Base-by-base conservation (phyloP, 1,284 basidiomycete genomes). In the Ganoderma multipileum region DNA sequence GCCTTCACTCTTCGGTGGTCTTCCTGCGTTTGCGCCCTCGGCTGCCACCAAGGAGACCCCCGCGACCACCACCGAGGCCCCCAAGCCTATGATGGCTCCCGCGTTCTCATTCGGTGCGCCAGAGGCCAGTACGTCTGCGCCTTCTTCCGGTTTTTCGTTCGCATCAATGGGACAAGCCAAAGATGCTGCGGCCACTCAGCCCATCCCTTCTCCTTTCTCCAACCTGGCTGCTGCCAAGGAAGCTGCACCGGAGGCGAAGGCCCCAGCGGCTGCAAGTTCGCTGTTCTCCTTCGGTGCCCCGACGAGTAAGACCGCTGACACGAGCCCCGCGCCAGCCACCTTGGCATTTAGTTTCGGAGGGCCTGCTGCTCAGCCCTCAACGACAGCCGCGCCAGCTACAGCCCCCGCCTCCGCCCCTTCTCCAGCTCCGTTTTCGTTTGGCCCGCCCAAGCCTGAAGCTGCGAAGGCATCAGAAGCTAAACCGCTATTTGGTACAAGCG, bases 1-100 rank as follows among this genome's bases (percentile, higher is more conserved):
- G 11, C 50, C 67, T 23, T 50, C 75, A 23, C 72, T 75, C 2
- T 77, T 78, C 41, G 73, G 71, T 59, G 64, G 52, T 30, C 44
- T 18, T 5, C n/a, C 63, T 14, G 44, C 55, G 5, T 36, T 61
- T n/a, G 64, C 64, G 0, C 55, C 73, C 3, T 64, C 70, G 0
- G 33, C 50, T 16, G 60, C 66, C 11, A 23, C 67, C 16, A 39
- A 60, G 58, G 60, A 70, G 33, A 57, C 42, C 1, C 55, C 60
- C 9, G 16, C 61, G 1, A 20, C 67, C 3, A 62, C 47, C 14
- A 50, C 54, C 3, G 71, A 71, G 41, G 38, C 65, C 16, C 30
- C 57, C 14, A 58, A 65, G 42, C 54, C 67, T 20, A 67, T 61
- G n/a, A n/a, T 41, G 4, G 16, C 68, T 9, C 60, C 65, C 2